Base-by-base conservation (phyloP, 306 rosid genomes). In the Fragaria ananassa region DNA sequence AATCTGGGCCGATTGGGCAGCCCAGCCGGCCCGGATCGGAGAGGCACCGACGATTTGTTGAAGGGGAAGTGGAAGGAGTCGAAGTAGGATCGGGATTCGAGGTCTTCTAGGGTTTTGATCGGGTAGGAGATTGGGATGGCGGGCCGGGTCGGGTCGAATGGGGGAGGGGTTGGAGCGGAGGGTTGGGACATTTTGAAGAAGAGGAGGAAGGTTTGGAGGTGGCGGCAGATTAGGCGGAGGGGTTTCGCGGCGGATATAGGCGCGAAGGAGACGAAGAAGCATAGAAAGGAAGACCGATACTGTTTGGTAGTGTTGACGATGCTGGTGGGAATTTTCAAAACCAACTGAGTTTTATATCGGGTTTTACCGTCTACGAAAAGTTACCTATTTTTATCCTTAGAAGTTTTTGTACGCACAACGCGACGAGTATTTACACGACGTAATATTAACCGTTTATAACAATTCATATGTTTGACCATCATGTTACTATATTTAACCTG, bases 31-130 rank as follows among this genome's bases (percentile, higher is more conserved):
- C 68, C 80, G 11, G 69, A 10, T 74, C 19, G 79, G 7, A 83
- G 78, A 45, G 93, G 77, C 56, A 90, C 90, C 18, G 92, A 80
- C 51, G 96, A 81, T 73, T 21, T 87, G 88, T 92, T 95, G 29
- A 95, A 95, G 68, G 96, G 92, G 81, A 81, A 90, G 86, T 95
- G 97, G 81, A 95, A 95, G 73, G 97, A 92, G 9, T 86, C 74
- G 39, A 95, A 92, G 70, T 95, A 95, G 73, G 92, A 85, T 63
- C 90, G 79, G 21, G 96, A 84, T 23, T 90, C 82, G 23, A 95
- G 96, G 35, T 89, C 92, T 45, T 83, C 78, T 5, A 92, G 97
- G 58, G 97, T 90, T 75, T 88, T 89, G 85, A 95, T 88, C 37
- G 99, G 99, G 71, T 88, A 95, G 1, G 99, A 93, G 45, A 92